Evolutionary conservation across 1,284 basidiomycete genomes (phyloP).

Genomic region (Cryptococcus neoformans): DNA sequence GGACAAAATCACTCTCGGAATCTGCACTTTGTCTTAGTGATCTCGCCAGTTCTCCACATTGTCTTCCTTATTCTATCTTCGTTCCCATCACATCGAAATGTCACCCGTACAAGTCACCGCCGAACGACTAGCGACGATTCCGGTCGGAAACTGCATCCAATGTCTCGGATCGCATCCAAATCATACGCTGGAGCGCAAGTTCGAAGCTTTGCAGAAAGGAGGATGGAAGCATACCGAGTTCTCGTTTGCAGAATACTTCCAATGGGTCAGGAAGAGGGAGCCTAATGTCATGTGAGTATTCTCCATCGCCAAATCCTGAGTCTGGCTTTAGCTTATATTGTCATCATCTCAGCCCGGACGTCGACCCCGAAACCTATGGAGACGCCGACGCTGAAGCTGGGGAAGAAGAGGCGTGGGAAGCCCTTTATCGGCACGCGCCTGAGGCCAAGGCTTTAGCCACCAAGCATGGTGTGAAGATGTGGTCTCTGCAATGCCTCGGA

Average conservation of each 20-base stretch:
- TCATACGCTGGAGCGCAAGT: slow-evolving; percentile 20
- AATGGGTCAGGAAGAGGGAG: slow-evolving; percentile 14
- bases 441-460: slow-evolving; percentile 8
- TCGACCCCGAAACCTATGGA: slow-evolving; percentile 6
- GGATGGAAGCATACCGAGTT: slow-evolving; percentile 17
- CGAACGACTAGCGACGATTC: too few relatives aligned
- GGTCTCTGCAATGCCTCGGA: slow-evolving; percentile 13
- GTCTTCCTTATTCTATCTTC: too few relatives aligned
- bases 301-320: neutral
- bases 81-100: too few relatives aligned
- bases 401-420: slow-evolving; percentile 11
- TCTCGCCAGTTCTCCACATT: too few relatives aligned
- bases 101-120: too few relatives aligned
- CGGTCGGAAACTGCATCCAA: neutral
- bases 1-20: too few relatives aligned
- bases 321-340: neutral
- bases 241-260: slow-evolving; percentile 14
- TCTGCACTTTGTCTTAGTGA: too few relatives aligned
- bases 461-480: slow-evolving; percentile 5
- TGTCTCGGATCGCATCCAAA: slow-evolving; percentile 13
- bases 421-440: slow-evolving; percentile 8
- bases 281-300: slow-evolving; percentile 7
- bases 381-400: slow-evolving; percentile 15
- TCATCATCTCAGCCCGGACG: slow-evolving; percentile 4
- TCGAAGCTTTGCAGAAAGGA: slow-evolving; percentile 15